Conservation (phyloP, 2,329 filamentous ascomycete species). For the Thelonectria rubi region DNA sequence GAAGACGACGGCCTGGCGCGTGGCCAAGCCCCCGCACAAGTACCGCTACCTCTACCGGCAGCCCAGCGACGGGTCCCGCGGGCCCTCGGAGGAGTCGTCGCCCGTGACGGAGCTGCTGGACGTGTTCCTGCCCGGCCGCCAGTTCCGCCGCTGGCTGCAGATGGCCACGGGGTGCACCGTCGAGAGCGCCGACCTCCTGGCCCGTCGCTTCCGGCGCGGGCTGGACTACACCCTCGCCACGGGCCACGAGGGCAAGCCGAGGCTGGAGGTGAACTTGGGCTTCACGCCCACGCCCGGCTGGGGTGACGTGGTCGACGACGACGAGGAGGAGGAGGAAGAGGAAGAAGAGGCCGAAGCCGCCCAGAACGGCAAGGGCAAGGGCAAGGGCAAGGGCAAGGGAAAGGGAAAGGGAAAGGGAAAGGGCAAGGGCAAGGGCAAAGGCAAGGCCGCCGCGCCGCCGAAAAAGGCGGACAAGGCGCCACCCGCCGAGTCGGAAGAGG, state of each 20-base stretch:
- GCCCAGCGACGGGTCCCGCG: constrained; percentile 51
- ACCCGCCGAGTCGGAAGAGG: constrained; percentile 58
- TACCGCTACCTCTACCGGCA: constrained; percentile 90
- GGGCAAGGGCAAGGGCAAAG: constrained; percentile 44
- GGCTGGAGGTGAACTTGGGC: constrained; percentile 86
- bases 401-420: constrained; percentile 44
- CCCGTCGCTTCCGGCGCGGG: constrained; percentile 85
- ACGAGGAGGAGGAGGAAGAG: constrained; percentile 52
- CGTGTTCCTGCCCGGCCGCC: constrained; percentile 80
- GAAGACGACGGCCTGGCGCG: constrained; percentile 70
- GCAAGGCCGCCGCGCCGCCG: constrained; percentile 23
- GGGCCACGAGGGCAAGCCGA: constrained; percentile 78
- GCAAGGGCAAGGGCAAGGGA: constrained; percentile 37
- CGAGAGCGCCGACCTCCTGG: constrained; percentile 79
- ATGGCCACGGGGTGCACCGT: constrained; percentile 81
- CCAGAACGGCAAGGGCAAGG: constrained; percentile 49
- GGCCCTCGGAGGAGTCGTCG: constrained; percentile 57
- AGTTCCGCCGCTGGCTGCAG: constrained; percentile 91
- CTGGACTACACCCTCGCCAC: constrained; percentile 94
- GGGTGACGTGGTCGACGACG: constrained; percentile 72
- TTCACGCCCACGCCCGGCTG: constrained; percentile 87
- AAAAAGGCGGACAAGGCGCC: constrained; percentile 41
- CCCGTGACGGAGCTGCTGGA: constrained; percentile 82
- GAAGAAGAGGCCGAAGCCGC: constrained; percentile 52
- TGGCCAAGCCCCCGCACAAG: constrained; percentile 92